phyloP scores from a whole-genome alignment of 129 eudicot species.

The Centella asiatica region DNA sequence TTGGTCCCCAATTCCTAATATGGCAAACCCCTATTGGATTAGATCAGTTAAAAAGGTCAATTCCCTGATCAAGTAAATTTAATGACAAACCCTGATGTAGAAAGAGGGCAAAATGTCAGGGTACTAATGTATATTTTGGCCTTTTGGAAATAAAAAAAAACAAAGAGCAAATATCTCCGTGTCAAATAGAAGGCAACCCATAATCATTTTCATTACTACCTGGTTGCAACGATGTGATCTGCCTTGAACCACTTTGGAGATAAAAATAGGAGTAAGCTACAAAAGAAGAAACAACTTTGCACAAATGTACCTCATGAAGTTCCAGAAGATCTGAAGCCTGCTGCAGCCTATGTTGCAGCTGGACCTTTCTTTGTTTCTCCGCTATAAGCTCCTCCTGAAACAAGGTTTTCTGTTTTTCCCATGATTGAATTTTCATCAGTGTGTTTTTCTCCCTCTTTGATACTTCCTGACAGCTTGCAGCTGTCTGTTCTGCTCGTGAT shows the following conservation, averaged over 20 bases:
- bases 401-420: conserved; percentile 76
- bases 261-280: background rate
- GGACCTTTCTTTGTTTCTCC: conserved; percentile 46
- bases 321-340: conserved; percentile 44
- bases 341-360: conserved; percentile 49
- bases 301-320: conserved; percentile 62
- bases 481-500: conserved; percentile 59
- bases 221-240: background rate
- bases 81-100: no score
- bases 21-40: no score
- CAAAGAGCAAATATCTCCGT: background rate
- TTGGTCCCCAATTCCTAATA: no score
- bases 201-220: background rate
- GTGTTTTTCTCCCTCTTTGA: conserved; percentile 79
- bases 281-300: conserved; percentile 4
- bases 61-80: no score
- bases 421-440: conserved; percentile 64
- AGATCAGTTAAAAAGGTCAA: no score
- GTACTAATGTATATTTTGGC: no score
- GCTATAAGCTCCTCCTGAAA: conserved; percentile 73
- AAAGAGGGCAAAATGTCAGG: no score
- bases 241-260: background rate
- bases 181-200: background rate
- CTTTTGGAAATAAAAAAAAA: background rate
- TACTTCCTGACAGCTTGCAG: conserved; percentile 84